Percentiles rank a stretch among this genome's conserved stretches.
Conservation (phyloP, 192 early-diverging fungal genomes). For the Funneliformis mosseae region DNA sequence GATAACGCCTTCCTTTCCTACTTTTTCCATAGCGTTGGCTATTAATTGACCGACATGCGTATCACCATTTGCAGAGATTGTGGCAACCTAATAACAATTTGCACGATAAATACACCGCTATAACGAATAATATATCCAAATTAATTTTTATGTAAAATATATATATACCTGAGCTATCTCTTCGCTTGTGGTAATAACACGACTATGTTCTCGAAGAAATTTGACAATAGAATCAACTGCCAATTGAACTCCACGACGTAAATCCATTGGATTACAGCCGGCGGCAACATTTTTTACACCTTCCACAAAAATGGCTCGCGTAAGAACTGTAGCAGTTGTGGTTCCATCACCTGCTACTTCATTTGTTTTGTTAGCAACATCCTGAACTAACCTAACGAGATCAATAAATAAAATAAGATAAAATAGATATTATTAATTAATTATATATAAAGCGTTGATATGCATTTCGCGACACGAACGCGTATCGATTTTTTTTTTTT, state of each 20-base stretch:
- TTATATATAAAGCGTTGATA: neutral
- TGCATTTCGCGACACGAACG: neutral
- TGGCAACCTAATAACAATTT: slow-evolving; percentile 60
- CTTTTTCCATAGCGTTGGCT: slow-evolving; percentile 99
- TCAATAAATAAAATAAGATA: neutral
- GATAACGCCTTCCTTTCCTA: slow-evolving; percentile 99
- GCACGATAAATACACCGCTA: neutral
- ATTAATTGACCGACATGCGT: slow-evolving; percentile 93
- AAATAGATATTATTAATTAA: neutral
- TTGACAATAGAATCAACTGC: slow-evolving; percentile 94
- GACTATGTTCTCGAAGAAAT: slow-evolving; percentile 88
- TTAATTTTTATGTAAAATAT: neutral
- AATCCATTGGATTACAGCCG: slow-evolving; percentile 99
- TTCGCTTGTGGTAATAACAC: slow-evolving; percentile 90
- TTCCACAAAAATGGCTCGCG: slow-evolving; percentile 98
- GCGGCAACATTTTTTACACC: slow-evolving; percentile 99
- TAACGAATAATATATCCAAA: neutral
- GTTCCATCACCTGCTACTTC: slow-evolving; percentile 99
- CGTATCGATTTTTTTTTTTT: neutral
- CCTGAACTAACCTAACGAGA: slow-evolving; percentile 82
- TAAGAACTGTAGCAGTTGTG: slow-evolving; percentile 97
- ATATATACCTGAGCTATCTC: slow-evolving; percentile 91
- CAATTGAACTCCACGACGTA: slow-evolving; percentile 91
- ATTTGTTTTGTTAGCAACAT: slow-evolving; percentile 99
- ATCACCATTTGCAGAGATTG: slow-evolving; percentile 99